Base-by-base conservation (phyloP, 345 rosid genomes). In the Populus alba region DNA sequence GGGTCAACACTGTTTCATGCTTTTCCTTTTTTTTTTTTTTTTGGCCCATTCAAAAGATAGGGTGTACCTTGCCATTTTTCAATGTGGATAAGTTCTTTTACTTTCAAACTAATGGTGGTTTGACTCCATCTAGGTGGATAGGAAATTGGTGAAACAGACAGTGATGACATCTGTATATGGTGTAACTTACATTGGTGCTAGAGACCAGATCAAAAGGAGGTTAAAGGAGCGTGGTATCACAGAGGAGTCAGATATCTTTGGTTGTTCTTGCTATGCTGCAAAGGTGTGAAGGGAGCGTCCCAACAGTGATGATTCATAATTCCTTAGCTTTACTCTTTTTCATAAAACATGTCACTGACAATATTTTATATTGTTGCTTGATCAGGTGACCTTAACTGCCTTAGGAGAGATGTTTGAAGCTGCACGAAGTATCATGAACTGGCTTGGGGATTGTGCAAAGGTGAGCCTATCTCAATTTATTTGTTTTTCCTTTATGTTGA, bases 161-260 rank as follows among this genome's bases (percentile, higher is more conserved):
- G 99, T 96, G 81, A 96, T 96, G 99, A 96, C 99, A 77, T 92
- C 98, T 71, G 99, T 96, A 22, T 96, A 96, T 83, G 99, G 99
- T 81, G 99, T 96, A 77, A 96, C 98, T 62, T 94, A 89, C 71
- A 86, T 88, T 69, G 99, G 99, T 83, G 99, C 99, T 35, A 88
- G 98, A 80, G 98, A 96, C 80, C 99, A 96, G 84, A 96, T 96
- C 75, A 85, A 90, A 86, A 90, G 89, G 83, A 90, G 99, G 85
- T 86, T 96, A 88, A 94, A 96, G 88, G 99, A 96, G 80, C 97
- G 97, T 33, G 94, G 89, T 72, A 79, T 81, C 15, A 75, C 77
- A 65, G 97, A 96, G 70, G 95, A 92, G 2, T 31, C 78, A 29
- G 89, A 88, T 77, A 68, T 79, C 57, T 96, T 90, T 77, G 84